Conservation (phyloP, 768 basidiomycete species). For the Coprinopsis strossmayeri region DNA sequence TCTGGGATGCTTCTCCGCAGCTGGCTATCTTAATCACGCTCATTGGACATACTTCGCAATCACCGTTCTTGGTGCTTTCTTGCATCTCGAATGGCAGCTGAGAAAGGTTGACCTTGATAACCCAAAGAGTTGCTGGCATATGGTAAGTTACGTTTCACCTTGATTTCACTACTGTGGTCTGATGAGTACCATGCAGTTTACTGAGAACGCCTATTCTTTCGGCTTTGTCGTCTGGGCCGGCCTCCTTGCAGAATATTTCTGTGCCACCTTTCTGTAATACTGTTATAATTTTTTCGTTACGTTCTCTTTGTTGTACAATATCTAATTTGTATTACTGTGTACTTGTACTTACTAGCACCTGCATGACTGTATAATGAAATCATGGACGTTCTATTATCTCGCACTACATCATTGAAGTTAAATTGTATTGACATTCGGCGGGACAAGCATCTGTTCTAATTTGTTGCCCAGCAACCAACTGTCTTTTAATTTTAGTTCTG, state of each 20-base stretch:
- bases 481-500: no score
- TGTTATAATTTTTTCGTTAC: no score
- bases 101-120: neutral
- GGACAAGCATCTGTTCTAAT: no score
- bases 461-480: no score
- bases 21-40: conserved; percentile 1
- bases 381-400: no score
- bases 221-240: neutral
- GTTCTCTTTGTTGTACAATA: no score
- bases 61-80: neutral
- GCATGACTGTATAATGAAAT: no score
- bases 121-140: neutral
- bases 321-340: no score
- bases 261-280: neutral
- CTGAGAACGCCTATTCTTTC: neutral
- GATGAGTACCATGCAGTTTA: neutral
- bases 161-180: neutral
- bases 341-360: no score
- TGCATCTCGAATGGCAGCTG: conserved; percentile 8
- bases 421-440: no score
- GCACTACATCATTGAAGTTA: no score
- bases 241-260: neutral
- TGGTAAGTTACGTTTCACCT: neutral
- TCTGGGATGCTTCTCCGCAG: conserved; percentile 28
- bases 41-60: conserved; percentile 5